Evolutionary conservation across 352 stramenopile species (phyloP), one percentile per base, ranked within the genome.

Genomic region (Pythium pyrilobum): DNA sequence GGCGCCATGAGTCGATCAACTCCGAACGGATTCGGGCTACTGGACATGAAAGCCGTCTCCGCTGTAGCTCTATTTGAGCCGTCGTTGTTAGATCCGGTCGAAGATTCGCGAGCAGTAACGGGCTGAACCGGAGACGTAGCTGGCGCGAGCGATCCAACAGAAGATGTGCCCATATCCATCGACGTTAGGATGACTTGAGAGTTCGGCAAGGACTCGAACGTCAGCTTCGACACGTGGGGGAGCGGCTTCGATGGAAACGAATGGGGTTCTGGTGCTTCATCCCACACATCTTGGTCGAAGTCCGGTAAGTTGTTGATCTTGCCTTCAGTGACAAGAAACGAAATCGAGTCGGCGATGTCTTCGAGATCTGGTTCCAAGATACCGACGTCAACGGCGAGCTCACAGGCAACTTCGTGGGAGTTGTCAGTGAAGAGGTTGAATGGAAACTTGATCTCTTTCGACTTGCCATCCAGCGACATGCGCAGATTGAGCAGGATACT

Each of bases 381-480:
- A n/a, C 86, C 84, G 23, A 98, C 84, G 43, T 98, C 93, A 38
- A 94, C 79, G 15, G 95, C 90, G 70, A 98, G 86, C 76, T 98
- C 93, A 44, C 92, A 96, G n/a, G 89, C 92, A 37, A 98, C 89
- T 66, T 97, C 87, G 49, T 97, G 84, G 15, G 90, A 82, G 64
- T 91, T 96, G 67, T 98, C 93, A 28, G 93, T 85, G 21, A 97
- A 96, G 40, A 98, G 69, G 66, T 97, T 94, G 78, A 98, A 98
- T 15, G 91, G 85, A 72, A 98, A 98, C 77, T 98, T 95, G 53
- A 98, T 96, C 52, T 97, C 95, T 67, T 97, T 95, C n/a, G 88
- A 97, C 67, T 97, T 94, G 64, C 88, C 83, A 58, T 93, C 80
- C 32, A 93, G 83, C 56, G 82, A 87, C 54, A 93, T 84, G n/a